phyloP scores from a whole-genome alignment of 2,329 filamentous ascomycete species.

The Nigrograna mackinnonii region DNA sequence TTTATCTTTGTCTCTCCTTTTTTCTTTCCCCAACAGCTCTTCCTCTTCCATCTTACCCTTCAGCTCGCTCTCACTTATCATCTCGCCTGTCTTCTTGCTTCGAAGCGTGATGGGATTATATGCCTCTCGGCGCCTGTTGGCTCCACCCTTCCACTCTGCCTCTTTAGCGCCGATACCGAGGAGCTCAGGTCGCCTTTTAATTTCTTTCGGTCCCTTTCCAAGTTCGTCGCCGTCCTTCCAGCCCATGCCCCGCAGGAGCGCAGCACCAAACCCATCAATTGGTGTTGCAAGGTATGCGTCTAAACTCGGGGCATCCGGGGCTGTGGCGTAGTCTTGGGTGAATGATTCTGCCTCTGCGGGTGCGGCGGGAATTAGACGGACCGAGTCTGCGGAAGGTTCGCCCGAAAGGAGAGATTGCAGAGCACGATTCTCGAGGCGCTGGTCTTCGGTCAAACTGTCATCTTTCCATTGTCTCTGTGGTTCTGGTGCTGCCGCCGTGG shows the following conservation, averaged over 20 bases:
- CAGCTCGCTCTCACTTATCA: constrained; percentile 65
- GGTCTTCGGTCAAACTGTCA: constrained; percentile 26
- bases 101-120: constrained; percentile 66
- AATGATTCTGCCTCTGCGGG: constrained; percentile 69
- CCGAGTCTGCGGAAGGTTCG: constrained; percentile 39
- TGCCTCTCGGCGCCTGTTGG: constrained; percentile 51
- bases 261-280: constrained; percentile 92
- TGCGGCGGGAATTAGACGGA: constrained; percentile 46
- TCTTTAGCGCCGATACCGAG: constrained; percentile 89
- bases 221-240: constrained; percentile 76
- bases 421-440: constrained; percentile 56
- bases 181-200: constrained; percentile 75
- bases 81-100: constrained; percentile 65
- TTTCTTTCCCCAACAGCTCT: constrained; percentile 43
- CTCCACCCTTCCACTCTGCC: constrained; percentile 69
- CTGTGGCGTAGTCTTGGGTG: constrained; percentile 67
- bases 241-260: constrained; percentile 89
- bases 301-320: constrained; percentile 75
- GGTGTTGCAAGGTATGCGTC: constrained; percentile 88
- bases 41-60: constrained; percentile 55
- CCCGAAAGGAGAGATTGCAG: constrained; percentile 49
- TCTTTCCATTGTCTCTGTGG: constrained; percentile 27
- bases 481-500: constrained; percentile 7
- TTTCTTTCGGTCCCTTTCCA: constrained; percentile 62
- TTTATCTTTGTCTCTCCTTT: constrained; percentile 30